A percentile compares a stretch with the other conserved stretches of the same genome.
phyloP scores from a whole-genome alignment of 768 basidiomycete genomes.

The Floccularia luteovirens region DNA sequence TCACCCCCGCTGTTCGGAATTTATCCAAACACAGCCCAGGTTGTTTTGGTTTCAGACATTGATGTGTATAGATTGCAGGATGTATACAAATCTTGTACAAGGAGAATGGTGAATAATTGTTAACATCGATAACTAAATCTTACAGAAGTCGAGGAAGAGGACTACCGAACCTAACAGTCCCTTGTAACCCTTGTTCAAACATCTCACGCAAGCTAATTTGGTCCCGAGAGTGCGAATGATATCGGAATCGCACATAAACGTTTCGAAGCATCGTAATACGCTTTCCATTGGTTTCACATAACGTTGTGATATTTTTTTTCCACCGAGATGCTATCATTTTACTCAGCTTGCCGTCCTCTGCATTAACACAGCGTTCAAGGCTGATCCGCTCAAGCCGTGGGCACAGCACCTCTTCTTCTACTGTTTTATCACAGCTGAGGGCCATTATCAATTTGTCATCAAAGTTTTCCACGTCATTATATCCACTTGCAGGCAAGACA shows the following conservation, averaged over 20 bases:
- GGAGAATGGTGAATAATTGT: no score
- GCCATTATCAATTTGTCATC: not conserved
- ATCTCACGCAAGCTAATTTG: not conserved
- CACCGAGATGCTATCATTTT: constrained; percentile 1
- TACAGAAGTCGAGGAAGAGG: not conserved
- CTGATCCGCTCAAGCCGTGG: not conserved
- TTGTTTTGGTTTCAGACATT: no score
- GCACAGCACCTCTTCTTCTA: not conserved
- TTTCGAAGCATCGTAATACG: not conserved
- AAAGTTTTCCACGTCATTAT: not conserved
- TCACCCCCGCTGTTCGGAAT: no score
- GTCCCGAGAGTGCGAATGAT: not conserved
- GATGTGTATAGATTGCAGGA: no score
- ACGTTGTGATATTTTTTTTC: not conserved
- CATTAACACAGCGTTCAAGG: not conserved
- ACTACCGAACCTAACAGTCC: not conserved
- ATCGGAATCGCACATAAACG: not conserved
- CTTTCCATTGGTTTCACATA: no score
- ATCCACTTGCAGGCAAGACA: not conserved
- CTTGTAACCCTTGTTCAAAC: not conserved
- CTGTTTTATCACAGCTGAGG: not conserved
- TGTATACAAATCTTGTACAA: no score
- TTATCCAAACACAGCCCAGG: no score
- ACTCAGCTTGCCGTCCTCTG: not conserved
- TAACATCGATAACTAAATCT: no score